A percentile compares a stretch with the other conserved stretches of the same genome.
Conservation (phyloP, 495 filamentous ascomycete species). For the Xylaria palmicola region DNA sequence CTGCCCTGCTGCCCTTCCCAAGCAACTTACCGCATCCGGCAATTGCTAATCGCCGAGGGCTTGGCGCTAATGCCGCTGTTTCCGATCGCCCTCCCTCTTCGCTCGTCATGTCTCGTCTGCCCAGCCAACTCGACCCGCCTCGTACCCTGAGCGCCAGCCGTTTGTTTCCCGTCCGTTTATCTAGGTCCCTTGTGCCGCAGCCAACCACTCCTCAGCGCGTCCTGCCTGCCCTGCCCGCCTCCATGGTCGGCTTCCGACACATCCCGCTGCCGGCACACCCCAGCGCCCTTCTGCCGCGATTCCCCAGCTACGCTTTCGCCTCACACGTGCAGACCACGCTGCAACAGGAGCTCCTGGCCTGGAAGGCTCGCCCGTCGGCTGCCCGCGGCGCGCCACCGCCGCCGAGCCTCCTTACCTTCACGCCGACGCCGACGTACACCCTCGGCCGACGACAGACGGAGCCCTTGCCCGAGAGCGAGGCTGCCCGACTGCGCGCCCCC, state of each 20-base stretch:
- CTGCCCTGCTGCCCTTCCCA: no score
- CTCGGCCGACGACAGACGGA: constrained; percentile 79
- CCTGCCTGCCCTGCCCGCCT: no score
- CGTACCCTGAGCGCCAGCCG: no score
- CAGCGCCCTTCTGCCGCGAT: constrained; percentile 36
- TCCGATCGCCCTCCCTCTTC: neutral
- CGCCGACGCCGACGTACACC: constrained; percentile 83
- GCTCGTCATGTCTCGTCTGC: neutral
- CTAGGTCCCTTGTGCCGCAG: no score
- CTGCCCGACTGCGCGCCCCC: constrained; percentile 37
- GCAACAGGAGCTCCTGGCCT: constrained; percentile 43
- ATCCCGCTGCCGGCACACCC: constrained; percentile 62
- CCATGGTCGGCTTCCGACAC: constrained; percentile 57
- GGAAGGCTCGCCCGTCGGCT: constrained; percentile 37
- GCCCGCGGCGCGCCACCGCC: constrained; percentile 39
- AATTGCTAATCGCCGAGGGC: neutral
- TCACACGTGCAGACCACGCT: constrained; percentile 40
- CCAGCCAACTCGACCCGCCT: no score
- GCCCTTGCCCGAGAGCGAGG: constrained; percentile 46
- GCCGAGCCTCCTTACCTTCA: constrained; percentile 80
- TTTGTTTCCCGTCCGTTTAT: no score
- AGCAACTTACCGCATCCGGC: neutral
- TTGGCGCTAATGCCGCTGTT: neutral
- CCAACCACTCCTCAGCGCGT: no score
- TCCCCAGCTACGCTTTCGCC: constrained; percentile 40